Evolutionary conservation across 2,329 filamentous ascomycete genomes (phyloP).

Genomic region (Colletotrichum higginsianum): DNA sequence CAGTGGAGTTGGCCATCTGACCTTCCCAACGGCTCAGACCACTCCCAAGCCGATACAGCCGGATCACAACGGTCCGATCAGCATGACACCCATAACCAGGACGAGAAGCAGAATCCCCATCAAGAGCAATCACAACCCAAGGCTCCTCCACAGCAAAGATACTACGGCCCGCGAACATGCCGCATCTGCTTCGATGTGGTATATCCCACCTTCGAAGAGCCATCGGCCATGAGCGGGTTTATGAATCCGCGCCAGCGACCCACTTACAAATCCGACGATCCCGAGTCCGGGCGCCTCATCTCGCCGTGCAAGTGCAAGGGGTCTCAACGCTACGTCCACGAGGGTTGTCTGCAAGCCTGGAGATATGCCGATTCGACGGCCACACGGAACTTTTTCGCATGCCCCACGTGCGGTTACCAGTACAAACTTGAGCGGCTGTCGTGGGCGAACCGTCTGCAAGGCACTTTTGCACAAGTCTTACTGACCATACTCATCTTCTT

Average conservation of each 20-base stretch:
- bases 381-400: constrained; percentile 85
- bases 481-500: constrained; percentile 83
- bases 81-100: constrained; percentile 6
- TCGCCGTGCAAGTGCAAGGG: constrained; percentile 96
- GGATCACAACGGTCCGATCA: background rate
- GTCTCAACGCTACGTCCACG: constrained; percentile 93
- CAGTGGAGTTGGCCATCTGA: constrained; percentile 38
- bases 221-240: constrained; percentile 42
- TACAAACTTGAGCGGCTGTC: constrained; percentile 85
- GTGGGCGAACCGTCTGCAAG: constrained; percentile 80
- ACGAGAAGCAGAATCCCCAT: background rate
- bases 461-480: constrained; percentile 74
- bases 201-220: constrained; percentile 61
- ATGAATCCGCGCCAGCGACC: constrained; percentile 50
- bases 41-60: constrained; percentile 20
- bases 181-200: constrained; percentile 88
- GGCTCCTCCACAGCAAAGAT: constrained; percentile 50
- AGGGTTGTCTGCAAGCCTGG: constrained; percentile 89
- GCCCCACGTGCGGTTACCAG: constrained; percentile 87
- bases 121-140: constrained; percentile 16
- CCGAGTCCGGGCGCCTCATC: constrained; percentile 82
- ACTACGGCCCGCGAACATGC: constrained; percentile 82
- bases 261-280: constrained; percentile 80
- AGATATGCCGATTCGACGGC: constrained; percentile 77
- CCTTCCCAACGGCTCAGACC: constrained; percentile 8